A percentile compares a stretch with the other conserved stretches of the same genome.
These are phyloP conservation scores for Vitis labrusca DNA, from an alignment of 164 flowering plant genomes.

Conservation along the genomic window DNA sequence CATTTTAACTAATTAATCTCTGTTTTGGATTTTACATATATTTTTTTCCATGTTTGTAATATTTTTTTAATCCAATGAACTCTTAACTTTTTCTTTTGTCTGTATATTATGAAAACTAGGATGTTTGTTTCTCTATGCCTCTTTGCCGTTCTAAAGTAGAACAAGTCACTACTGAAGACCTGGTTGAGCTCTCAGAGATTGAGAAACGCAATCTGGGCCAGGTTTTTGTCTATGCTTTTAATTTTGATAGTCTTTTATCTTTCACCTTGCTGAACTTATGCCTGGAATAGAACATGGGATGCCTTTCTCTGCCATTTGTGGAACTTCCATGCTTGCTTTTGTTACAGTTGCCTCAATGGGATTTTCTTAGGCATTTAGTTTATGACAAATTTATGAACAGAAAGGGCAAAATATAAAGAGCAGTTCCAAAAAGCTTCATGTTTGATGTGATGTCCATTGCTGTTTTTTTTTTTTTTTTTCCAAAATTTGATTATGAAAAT, in stretches of 20 bases:
- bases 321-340: background rate
- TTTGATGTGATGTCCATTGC: no score
- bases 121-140: slow-evolving; percentile 85
- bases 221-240: slow-evolving; percentile 39
- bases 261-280: background rate
- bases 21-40: no score
- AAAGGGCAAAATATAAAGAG: no score
- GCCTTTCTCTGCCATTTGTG: background rate
- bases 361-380: no score
- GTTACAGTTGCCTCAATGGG: no score
- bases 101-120: slow-evolving; percentile 37
- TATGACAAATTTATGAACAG: no score
- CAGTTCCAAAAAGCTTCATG: no score
- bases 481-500: background rate
- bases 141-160: slow-evolving; percentile 75
- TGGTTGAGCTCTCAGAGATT: slow-evolving; percentile 90
- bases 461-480: background rate
- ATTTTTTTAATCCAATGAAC: background rate
- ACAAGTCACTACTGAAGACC: slow-evolving; percentile 72
- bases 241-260: background rate
- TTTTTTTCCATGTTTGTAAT: background rate
- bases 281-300: background rate
- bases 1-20: no score
- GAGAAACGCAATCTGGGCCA: slow-evolving; percentile 84
- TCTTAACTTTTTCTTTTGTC: background rate